phyloP scores from a whole-genome alignment of 2,329 filamentous ascomycete genomes.

The Beauveria scarabaeidicola region DNA sequence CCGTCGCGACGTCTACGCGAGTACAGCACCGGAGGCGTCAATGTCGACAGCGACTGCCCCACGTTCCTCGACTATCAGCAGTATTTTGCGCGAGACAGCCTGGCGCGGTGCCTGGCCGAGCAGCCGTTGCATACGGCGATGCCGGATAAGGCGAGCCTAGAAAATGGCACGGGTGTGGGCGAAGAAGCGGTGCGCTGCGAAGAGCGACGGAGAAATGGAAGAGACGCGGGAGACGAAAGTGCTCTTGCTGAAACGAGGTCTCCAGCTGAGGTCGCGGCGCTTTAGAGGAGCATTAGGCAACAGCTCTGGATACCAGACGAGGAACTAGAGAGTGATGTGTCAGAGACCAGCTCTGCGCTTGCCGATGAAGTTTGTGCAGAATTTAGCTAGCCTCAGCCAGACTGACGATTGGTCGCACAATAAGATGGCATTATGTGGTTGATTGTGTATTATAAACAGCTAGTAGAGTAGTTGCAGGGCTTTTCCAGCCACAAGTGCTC shows the following conservation, averaged over 20 bases:
- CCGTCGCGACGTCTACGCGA: not conserved
- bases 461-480: not conserved
- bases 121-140: not conserved
- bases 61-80: conserved; percentile 24
- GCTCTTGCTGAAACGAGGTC: conserved; percentile 6
- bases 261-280: conserved; percentile 20
- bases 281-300: conserved; percentile 24
- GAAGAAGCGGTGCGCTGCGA: not conserved
- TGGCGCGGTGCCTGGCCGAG: conserved; percentile 24
- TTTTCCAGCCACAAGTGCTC: not conserved
- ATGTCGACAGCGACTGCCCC: conserved; percentile 24
- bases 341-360: not conserved
- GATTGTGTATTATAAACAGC: conserved; percentile 6
- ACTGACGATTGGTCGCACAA: not conserved
- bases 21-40: not conserved
- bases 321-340: conserved; percentile 17
- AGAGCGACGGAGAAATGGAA: not conserved
- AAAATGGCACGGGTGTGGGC: not conserved
- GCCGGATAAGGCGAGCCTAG: too few species aligned
- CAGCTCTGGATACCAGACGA: conserved; percentile 24
- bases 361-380: not conserved
- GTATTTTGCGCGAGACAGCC: conserved; percentile 23
- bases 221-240: not conserved
- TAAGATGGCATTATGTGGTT: not conserved
- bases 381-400: not conserved